A percentile compares a stretch with the other conserved stretches of the same genome.
Conservation (phyloP, 805 yeast species). For the Ogataea naganishii region DNA sequence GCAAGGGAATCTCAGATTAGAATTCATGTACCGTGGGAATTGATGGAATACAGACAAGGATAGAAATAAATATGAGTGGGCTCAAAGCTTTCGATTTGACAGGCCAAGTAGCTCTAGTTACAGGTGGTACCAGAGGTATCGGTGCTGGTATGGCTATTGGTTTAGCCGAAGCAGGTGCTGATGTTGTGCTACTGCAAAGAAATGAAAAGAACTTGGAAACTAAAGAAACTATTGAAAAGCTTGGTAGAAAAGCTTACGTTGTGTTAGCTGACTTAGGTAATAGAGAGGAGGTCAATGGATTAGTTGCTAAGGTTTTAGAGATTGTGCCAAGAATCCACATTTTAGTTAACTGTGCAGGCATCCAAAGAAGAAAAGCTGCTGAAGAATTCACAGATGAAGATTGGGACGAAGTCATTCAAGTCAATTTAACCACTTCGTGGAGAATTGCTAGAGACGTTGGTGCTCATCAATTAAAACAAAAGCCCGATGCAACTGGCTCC, state of each 20-base stretch:
- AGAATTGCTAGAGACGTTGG: constrained; percentile 29
- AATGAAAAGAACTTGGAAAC: constrained; percentile 84
- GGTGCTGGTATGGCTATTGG: constrained; percentile 38
- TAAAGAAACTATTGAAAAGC: constrained; percentile 83
- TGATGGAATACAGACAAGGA: too few species aligned
- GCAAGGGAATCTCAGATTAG: too few species aligned
- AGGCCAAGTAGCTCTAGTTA: constrained; percentile 27
- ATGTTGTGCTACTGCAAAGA: too few species aligned
- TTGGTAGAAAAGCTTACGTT: too few species aligned
- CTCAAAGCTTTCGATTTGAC: too few species aligned
- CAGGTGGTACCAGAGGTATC: constrained; percentile 44
- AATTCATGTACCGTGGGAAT: too few species aligned
- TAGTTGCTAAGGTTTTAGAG: too few species aligned
- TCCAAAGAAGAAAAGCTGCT: constrained; percentile 23
- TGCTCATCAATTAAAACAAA: constrained; percentile 24
- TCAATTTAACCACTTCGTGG: constrained; percentile 30
- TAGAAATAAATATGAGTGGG: too few species aligned
- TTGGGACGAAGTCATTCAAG: constrained; percentile 30
- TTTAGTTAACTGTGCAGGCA: constrained; percentile 27
- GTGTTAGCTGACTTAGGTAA: too few species aligned
- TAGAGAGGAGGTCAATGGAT: too few species aligned
- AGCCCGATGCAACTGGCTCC: too few species aligned
- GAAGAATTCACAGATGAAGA: constrained; percentile 28
- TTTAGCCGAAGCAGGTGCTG: constrained; percentile 32
- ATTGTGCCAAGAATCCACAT: constrained; percentile 24